Evolutionary conservation across 805 yeast species (phyloP).

Genomic region (Ogataea parapolymorpha): DNA sequence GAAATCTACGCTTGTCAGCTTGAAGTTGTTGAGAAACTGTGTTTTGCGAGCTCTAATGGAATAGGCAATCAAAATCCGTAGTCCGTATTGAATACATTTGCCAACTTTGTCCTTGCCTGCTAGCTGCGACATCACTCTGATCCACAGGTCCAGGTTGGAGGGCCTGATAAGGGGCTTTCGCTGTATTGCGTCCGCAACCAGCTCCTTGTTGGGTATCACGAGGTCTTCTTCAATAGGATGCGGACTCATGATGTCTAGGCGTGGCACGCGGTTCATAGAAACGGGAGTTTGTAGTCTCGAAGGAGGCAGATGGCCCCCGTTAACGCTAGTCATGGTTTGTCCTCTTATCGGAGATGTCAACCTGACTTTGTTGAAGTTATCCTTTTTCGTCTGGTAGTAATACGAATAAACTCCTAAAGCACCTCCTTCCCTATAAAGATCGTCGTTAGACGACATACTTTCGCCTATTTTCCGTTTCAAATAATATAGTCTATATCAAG

Average conservation of each 20-base stretch:
- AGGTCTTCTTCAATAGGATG: slow-evolving; percentile 19
- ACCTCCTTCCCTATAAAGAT: slow-evolving; percentile 25
- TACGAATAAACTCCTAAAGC: slow-evolving; percentile 30
- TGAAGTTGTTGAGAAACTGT: slow-evolving; percentile 11
- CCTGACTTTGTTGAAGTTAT: slow-evolving; percentile 13
- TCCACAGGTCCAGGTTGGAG: slow-evolving; percentile 34
- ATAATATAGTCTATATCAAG: slow-evolving; percentile 6
- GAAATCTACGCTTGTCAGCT: slow-evolving; percentile 21
- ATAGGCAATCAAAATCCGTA: slow-evolving; percentile 49
- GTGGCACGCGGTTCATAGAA: slow-evolving; percentile 9
- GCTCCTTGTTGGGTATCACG: slow-evolving; percentile 15
- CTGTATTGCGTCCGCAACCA: slow-evolving; percentile 14
- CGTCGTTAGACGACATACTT: slow-evolving; percentile 13
- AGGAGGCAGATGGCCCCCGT: slow-evolving; percentile 5
- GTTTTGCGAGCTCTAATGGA: slow-evolving; percentile 39
- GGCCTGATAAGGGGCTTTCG: slow-evolving; percentile 9
- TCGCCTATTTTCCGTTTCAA: slow-evolving; percentile 5
- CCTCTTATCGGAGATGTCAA: slow-evolving; percentile 19
- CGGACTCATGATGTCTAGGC: slow-evolving; percentile 18
- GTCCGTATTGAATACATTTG: slow-evolving; percentile 56
- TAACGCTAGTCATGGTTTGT: slow-evolving; percentile 4
- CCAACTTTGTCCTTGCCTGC: slow-evolving; percentile 73
- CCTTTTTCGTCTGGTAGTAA: slow-evolving; percentile 19
- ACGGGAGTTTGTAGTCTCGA: slow-evolving; percentile 18
- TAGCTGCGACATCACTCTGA: slow-evolving; percentile 50